phyloP scores from a whole-genome alignment of 83 land plant genomes.

The Isoetes engelmannii region DNA sequence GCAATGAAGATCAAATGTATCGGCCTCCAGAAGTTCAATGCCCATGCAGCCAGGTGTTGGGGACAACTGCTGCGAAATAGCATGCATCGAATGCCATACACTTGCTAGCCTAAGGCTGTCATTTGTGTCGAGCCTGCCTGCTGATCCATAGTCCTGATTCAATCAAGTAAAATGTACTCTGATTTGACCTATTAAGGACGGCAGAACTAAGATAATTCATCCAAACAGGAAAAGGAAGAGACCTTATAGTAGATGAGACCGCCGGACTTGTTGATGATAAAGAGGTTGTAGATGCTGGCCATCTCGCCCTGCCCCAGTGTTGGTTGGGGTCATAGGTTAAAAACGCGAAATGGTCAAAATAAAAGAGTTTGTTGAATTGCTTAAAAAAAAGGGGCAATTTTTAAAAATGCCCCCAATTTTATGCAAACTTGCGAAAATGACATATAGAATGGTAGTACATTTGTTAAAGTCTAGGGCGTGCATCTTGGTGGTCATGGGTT shows the following conservation, averaged over 20 bases:
- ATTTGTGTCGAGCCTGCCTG: constrained; percentile 83
- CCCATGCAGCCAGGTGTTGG: constrained; percentile 74
- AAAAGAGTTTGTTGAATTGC: no score
- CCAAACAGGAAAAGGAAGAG: neutral
- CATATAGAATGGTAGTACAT: no score
- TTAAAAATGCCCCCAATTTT: no score
- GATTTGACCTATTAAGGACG: neutral
- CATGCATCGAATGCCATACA: constrained; percentile 99
- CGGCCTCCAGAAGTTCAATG: constrained; percentile 83
- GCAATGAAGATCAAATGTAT: constrained; percentile 89
- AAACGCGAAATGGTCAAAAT: no score
- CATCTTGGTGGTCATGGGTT: no score
- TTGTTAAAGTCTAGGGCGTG: no score
- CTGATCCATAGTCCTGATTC: constrained; percentile 82
- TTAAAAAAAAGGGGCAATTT: no score
- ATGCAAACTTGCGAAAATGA: no score
- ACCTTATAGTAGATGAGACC: constrained; percentile 96
- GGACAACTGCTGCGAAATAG: constrained; percentile 88
- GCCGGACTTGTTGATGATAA: constrained; percentile 94
- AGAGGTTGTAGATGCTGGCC: constrained; percentile 63
- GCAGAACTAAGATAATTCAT: constrained; percentile 3
- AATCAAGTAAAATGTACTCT: neutral
- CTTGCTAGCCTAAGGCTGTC: constrained; percentile 90
- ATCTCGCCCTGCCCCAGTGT: no score
- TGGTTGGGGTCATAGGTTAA: no score